These are phyloP conservation scores for Verruconis gallopava DNA, from an alignment of 2,329 filamentous ascomycete species.

Conservation along the genomic window DNA sequence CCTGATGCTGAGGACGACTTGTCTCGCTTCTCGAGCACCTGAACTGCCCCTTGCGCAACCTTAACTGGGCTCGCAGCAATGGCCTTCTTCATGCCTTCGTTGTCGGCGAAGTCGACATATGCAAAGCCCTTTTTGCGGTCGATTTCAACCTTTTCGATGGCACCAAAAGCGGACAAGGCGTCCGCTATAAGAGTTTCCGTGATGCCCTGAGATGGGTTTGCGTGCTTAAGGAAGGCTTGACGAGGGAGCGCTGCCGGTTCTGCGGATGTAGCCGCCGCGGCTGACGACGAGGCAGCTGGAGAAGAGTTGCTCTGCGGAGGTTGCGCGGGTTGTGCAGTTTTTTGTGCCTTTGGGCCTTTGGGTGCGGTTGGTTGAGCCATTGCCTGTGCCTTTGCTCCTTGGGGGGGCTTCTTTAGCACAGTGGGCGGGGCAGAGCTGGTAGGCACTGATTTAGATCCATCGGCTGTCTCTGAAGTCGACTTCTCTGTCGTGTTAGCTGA, in stretches of 20 bases:
- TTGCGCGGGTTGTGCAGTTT: slow-evolving; percentile 8
- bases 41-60: slow-evolving; percentile 74
- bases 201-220: slow-evolving; percentile 79
- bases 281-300: slow-evolving; percentile 11
- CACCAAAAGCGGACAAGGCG: slow-evolving; percentile 60
- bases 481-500: slow-evolving; percentile 26
- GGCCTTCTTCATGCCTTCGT: slow-evolving; percentile 60
- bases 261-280: slow-evolving; percentile 21
- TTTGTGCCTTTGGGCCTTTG: slow-evolving; percentile 13
- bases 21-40: slow-evolving; percentile 73
- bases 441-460: slow-evolving; percentile 17
- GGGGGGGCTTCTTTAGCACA: slow-evolving; percentile 27
- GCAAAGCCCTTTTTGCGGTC: slow-evolving; percentile 82
- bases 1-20: slow-evolving; percentile 15
- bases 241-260: slow-evolving; percentile 18
- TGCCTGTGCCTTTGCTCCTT: slow-evolving; percentile 20
- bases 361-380: slow-evolving; percentile 13
- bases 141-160: slow-evolving; percentile 71
- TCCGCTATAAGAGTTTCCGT: slow-evolving; percentile 66
- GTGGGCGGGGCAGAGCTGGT: slow-evolving; percentile 15
- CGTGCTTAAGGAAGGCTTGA: slow-evolving; percentile 44
- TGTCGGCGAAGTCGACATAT: slow-evolving; percentile 75
- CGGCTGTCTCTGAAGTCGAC: slow-evolving; percentile 18
- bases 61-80: slow-evolving; percentile 69
- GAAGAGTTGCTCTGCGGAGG: slow-evolving; percentile 4